Evolutionary conservation across 805 yeast genomes (phyloP), one percentile per base, ranked within the genome.

Genomic region (Yamadazyma olivae): DNA sequence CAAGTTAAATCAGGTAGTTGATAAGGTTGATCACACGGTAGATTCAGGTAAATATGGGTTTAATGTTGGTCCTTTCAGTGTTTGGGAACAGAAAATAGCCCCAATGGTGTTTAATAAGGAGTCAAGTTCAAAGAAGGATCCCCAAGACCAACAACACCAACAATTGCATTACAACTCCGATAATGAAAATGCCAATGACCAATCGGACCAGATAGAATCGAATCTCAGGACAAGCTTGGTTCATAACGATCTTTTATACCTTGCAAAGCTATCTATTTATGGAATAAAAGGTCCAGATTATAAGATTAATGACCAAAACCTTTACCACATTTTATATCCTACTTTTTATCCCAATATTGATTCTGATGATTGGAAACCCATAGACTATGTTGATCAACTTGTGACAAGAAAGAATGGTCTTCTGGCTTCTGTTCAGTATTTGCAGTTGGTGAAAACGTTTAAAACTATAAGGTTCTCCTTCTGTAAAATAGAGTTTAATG

Each of bases 251-350:
- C 54, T 68, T 5, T 28, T 66, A 10, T 56, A 58, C 19, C 56
- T 42, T 22, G 68, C 74, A 15, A 64, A 63, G 36, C 54, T 68
- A 36, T 61, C 72, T 1, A 61, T 63, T 17, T 35, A 59, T 31
- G 71, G 70, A 18, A 59, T 67, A n/a, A 68, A 65, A 40, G 73
- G 73, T 5, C 47, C 59, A 5, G 45, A 55, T 24, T 64, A 64
- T 46, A 41, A 49, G 17, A 54, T 66, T 36, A 57, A 53, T 30
- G 72, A 66, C 35, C 74, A 67, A 39, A 67, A 64, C 37, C 57
- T 65, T 57, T 50, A 67, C 27, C 73, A 68, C 36, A 67, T 68
- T 20, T 49, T 67, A 13, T 68, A 68, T 43, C 74, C 74, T 10
- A 64, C 64, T 33, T 65, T 64, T 46, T 67, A 60, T 33, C 71